Percentiles rank a stretch among this genome's conserved stretches.
Evolutionary conservation across 225 moss, liverwort and hornwort genomes (phyloP).

Genomic region (Thuidium tamariscinum): DNA sequence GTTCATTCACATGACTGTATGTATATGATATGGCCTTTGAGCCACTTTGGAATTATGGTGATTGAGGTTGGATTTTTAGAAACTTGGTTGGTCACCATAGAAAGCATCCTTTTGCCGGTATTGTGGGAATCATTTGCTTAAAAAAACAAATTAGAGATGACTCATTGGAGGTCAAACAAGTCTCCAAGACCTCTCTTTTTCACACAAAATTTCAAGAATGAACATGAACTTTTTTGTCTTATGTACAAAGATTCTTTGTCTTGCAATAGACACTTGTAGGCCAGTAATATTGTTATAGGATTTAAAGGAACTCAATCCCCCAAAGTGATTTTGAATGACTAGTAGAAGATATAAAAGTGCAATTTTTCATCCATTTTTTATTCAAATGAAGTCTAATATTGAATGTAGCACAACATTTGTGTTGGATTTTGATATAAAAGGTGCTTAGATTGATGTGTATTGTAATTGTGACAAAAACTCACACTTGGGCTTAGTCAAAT

Average conservation of each 20-base stretch:
- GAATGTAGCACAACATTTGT: rapidly evolving
- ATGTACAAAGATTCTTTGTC: neutral
- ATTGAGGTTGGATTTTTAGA: neutral
- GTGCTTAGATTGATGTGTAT: neutral
- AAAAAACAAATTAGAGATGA: too few species aligned
- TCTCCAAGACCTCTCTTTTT: neutral
- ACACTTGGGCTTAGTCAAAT: rapidly evolving
- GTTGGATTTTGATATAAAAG: neutral
- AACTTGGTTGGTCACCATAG: too few species aligned
- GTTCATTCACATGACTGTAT: too few species aligned
- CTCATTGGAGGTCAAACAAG: neutral
- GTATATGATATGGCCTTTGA: too few species aligned
- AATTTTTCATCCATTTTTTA: neutral
- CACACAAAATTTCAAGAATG: neutral
- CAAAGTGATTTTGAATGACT: neutral
- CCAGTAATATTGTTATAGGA: rapidly evolving
- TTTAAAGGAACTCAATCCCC: rapidly evolving
- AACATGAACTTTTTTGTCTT: neutral
- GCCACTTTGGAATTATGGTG: too few species aligned
- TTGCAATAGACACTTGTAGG: neutral
- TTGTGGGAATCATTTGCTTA: too few species aligned
- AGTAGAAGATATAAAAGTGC: rapidly evolving
- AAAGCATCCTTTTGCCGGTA: too few species aligned
- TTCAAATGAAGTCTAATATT: neutral
- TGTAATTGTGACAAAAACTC: rapidly evolving